phyloP scores from a whole-genome alignment of 441 rosid species.

The Adansonia rubrostipa region DNA sequence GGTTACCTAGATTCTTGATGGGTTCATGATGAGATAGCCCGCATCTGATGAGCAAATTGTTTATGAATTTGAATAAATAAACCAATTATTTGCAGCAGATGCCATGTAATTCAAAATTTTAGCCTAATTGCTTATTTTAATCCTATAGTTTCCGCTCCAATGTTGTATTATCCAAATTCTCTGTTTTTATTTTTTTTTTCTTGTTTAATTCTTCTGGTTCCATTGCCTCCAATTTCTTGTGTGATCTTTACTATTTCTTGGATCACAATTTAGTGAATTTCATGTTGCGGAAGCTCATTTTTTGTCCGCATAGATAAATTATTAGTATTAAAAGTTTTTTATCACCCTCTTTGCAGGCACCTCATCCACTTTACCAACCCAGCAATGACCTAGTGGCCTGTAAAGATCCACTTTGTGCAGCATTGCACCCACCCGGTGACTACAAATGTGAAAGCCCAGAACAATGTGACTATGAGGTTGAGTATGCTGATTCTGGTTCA shows the following conservation, averaged over 20 bases:
- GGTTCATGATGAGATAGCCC: neutral
- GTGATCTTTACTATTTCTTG: neutral
- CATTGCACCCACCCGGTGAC: slow-evolving; percentile 56
- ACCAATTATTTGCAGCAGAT: slow-evolving; percentile 4
- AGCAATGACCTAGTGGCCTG: slow-evolving; percentile 65
- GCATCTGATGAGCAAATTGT: neutral
- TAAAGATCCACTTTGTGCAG: slow-evolving; percentile 72
- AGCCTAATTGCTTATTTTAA: slow-evolving; percentile 10
- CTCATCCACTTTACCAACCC: slow-evolving; percentile 84
- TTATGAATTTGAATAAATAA: neutral
- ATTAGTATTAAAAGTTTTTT: slow-evolving; percentile 15
- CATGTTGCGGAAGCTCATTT: neutral
- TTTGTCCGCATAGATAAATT: neutral
- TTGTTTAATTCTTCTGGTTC: slow-evolving; percentile 12
- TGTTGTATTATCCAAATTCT: slow-evolving; percentile 4
- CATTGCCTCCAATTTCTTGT: neutral
- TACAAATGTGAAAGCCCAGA: slow-evolving; percentile 53
- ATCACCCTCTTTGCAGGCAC: slow-evolving; percentile 55
- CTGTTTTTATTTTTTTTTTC: neutral
- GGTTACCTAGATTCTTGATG: slow-evolving; percentile 2
- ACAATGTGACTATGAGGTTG: slow-evolving; percentile 83
- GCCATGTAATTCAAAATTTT: neutral
- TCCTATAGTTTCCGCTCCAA: slow-evolving; percentile 6
- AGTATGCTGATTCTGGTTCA: slow-evolving; percentile 90
- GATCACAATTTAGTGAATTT: neutral